Percentiles rank a stretch among this genome's conserved stretches.
These are phyloP conservation scores for Cryptococcus sp. DNA, from an alignment of 1,284 basidiomycete species.

Conservation along the genomic window DNA sequence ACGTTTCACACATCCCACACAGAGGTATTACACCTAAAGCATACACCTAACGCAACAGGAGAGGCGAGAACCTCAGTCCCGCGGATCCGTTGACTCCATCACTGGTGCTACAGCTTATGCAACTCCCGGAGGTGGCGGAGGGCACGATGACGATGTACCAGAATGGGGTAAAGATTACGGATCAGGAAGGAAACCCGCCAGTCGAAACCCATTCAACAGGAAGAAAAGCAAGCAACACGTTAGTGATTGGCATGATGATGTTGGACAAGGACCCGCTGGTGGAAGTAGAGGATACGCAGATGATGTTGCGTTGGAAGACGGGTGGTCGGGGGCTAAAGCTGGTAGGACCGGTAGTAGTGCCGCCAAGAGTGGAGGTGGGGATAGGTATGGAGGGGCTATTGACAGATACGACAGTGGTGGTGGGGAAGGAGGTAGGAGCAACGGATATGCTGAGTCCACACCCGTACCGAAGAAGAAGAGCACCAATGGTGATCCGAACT, in stretches of 20 bases:
- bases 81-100: conserved; percentile 11
- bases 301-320: conserved; percentile 6
- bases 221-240: conserved; percentile 5
- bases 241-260: conserved; percentile 4
- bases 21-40: background rate
- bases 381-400: background rate
- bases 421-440: background rate
- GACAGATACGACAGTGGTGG: background rate
- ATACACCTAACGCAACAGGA: background rate
- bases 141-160: conserved; percentile 46
- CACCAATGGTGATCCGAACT: conserved; percentile 18
- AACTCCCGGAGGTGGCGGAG: conserved; percentile 19
- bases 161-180: conserved; percentile 50
- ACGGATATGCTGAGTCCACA: background rate
- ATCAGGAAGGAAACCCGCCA: conserved; percentile 19
- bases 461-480: conserved; percentile 2
- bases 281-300: conserved; percentile 8
- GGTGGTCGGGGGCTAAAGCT: background rate
- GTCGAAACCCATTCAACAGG: conserved; percentile 13
- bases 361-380: background rate
- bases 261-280: background rate
- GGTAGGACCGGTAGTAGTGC: conserved; percentile 2
- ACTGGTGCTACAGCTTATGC: conserved; percentile 25
- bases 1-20: too few relatives aligned
- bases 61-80: background rate